These are phyloP conservation scores for Sclerospora graminicola DNA, from an alignment of 352 stramenopile genomes.

Conservation along the genomic window DNA sequence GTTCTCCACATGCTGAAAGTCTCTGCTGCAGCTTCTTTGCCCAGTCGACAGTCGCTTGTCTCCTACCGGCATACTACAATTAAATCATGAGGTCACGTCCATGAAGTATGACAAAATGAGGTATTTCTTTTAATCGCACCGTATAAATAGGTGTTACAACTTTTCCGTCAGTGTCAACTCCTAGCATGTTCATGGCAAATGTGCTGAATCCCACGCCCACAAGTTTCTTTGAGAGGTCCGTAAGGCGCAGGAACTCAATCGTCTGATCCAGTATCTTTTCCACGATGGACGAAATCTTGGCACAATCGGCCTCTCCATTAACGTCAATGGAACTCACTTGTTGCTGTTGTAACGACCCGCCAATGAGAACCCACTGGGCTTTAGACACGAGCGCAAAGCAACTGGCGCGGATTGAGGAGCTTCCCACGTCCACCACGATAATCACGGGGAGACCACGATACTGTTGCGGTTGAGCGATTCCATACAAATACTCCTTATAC, in stretches of 20 bases:
- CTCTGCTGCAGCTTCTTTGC: conserved; percentile 40
- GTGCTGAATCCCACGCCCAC: conserved; percentile 85
- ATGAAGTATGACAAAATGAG: background rate
- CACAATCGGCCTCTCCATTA: conserved; percentile 49
- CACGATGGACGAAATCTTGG: conserved; percentile 30
- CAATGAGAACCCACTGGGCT: conserved; percentile 49
- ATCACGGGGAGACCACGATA: conserved; percentile 39
- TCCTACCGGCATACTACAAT: conserved; percentile 50
- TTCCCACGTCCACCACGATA: conserved; percentile 88
- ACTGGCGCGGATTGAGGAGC: conserved; percentile 87
- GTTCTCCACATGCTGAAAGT: conserved; percentile 22
- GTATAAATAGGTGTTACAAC: conserved; percentile 73
- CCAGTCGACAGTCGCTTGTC: conserved; percentile 32
- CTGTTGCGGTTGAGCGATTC: conserved; percentile 24
- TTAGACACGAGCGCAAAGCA: conserved; percentile 57
- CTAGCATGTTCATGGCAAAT: conserved; percentile 92
- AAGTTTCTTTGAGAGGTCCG: conserved; percentile 33
- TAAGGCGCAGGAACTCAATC: conserved; percentile 38
- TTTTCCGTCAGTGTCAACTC: conserved; percentile 57
- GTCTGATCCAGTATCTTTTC: conserved; percentile 40
- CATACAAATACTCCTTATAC: conserved; percentile 13
- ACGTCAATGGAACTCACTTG: conserved; percentile 33
- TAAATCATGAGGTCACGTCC: too few relatives aligned
- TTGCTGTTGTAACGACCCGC: conserved; percentile 57
- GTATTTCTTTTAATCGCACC: conserved; percentile 14